These are phyloP conservation scores for Colletotrichum costaricense DNA, from an alignment of 2,329 filamentous ascomycete species.

Conservation along the genomic window DNA sequence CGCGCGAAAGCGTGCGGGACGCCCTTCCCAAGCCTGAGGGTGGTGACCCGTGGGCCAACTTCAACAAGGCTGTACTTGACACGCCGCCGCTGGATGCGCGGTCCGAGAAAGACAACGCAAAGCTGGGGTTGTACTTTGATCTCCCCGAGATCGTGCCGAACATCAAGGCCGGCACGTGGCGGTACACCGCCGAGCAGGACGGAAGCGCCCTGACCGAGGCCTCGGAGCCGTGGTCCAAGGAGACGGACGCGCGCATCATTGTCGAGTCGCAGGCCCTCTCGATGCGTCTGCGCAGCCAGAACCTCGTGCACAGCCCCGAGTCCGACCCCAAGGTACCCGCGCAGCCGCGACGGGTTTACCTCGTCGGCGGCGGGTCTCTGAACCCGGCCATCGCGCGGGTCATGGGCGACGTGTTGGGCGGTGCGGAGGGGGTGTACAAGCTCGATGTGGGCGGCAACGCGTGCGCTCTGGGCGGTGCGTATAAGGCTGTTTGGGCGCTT, in stretches of 20 bases:
- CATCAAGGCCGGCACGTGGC: slow-evolving; percentile 86
- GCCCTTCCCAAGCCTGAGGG: slow-evolving; percentile 69
- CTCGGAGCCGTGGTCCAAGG: slow-evolving; percentile 59
- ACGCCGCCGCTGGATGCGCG: slow-evolving; percentile 77
- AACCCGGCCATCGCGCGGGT: slow-evolving; percentile 91
- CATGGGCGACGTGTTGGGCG: slow-evolving; percentile 88
- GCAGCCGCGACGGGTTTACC: slow-evolving; percentile 90
- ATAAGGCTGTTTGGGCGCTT: slow-evolving; percentile 94
- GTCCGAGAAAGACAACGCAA: slow-evolving; percentile 69
- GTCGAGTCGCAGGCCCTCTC: slow-evolving; percentile 96
- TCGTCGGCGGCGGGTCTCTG: slow-evolving; percentile 90
- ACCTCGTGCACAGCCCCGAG: slow-evolving; percentile 72
- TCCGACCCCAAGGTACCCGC: slow-evolving; percentile 69
- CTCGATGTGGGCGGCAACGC: slow-evolving; percentile 96
- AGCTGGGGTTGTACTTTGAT: slow-evolving; percentile 94
- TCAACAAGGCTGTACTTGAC: slow-evolving; percentile 78
- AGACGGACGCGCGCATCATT: slow-evolving; percentile 85
- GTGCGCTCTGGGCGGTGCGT: slow-evolving; percentile 92
- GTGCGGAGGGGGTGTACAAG: slow-evolving; percentile 89
- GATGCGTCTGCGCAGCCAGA: slow-evolving; percentile 85
- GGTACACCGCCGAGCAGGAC: slow-evolving; percentile 71
- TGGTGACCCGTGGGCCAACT: slow-evolving; percentile 77
- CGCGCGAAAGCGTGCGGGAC: slow-evolving; percentile 90
- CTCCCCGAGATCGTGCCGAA: slow-evolving; percentile 97
- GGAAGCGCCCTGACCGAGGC: slow-evolving; percentile 58